Evolutionary conservation across 768 basidiomycete genomes (phyloP).

Genomic region (Obba rivulosa): DNA sequence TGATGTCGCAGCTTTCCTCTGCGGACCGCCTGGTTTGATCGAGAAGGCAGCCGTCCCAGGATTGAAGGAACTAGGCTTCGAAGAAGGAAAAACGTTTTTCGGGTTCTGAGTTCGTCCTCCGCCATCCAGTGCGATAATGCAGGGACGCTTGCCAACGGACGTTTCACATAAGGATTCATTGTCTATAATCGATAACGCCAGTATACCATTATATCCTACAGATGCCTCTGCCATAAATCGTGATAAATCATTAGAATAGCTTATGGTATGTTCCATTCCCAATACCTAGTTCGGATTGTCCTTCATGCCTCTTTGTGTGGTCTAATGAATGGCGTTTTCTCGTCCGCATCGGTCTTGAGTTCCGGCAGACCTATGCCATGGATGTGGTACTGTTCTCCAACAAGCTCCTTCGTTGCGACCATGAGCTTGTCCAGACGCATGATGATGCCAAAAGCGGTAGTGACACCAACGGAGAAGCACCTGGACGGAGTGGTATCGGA

Average conservation of each 20-base stretch:
- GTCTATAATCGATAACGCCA: too few relatives aligned
- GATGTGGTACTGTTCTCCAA: conserved; percentile 86
- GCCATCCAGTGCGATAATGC: not conserved
- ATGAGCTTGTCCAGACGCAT: conserved; percentile 71
- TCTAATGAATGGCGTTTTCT: not conserved
- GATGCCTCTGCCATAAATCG: too few relatives aligned
- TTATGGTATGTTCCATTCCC: not conserved
- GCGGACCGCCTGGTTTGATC: conserved; percentile 18
- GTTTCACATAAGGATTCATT: not conserved
- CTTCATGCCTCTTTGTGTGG: not conserved
- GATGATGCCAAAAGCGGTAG: conserved; percentile 65
- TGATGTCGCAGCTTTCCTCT: conserved; percentile 10
- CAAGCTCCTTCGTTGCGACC: conserved; percentile 78
- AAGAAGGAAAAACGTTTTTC: conserved; percentile 16
- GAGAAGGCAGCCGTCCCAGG: conserved; percentile 17
- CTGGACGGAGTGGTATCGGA: conserved; percentile 25
- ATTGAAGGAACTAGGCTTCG: conserved; percentile 17
- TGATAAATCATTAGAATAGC: too few relatives aligned
- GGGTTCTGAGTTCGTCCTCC: conserved; percentile 11
- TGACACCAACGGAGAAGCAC: conserved; percentile 68
- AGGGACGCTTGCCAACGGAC: not conserved
- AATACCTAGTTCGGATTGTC: not conserved
- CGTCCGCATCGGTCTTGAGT: not conserved
- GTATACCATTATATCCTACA: too few relatives aligned
- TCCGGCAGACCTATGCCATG: conserved; percentile 47